Conservation (phyloP, 2,329 filamentous ascomycete species). For the Lasiodiplodia citricola region DNA sequence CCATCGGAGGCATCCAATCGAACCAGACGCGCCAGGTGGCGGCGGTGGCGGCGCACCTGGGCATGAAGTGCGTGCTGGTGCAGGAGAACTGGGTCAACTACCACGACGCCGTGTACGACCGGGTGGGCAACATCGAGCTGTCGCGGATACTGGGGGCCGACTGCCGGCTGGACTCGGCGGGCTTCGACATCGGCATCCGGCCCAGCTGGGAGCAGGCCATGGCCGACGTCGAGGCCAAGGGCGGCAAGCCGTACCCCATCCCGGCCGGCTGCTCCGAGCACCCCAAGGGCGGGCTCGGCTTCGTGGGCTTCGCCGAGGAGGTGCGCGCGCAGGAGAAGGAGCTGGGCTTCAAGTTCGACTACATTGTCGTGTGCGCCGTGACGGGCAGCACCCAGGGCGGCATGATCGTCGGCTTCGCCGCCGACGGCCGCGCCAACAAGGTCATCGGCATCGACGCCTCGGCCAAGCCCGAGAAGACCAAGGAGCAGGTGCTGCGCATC, state of each 20-base stretch:
- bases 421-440: conserved; percentile 44
- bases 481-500: conserved; percentile 69
- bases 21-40: conserved; percentile 74
- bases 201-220: conserved; percentile 64
- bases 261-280: conserved; percentile 73
- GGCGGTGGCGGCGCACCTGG: conserved; percentile 64
- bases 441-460: conserved; percentile 72
- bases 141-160: conserved; percentile 71
- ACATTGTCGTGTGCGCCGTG: conserved; percentile 70
- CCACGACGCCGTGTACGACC: conserved; percentile 63
- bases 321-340: conserved; percentile 66
- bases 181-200: conserved; percentile 64
- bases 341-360: conserved; percentile 68
- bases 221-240: conserved; percentile 57
- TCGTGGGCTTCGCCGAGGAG: conserved; percentile 73
- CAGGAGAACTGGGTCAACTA: conserved; percentile 74
- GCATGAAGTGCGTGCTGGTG: conserved; percentile 62
- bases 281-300: conserved; percentile 70
- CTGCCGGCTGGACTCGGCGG: conserved; percentile 62
- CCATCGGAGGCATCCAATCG: conserved; percentile 71
- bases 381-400: conserved; percentile 74
- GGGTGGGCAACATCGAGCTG: conserved; percentile 74
- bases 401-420: conserved; percentile 74
- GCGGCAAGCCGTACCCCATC: conserved; percentile 70
- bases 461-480: conserved; percentile 65